A percentile compares a stretch with the other conserved stretches of the same genome.
These are phyloP conservation scores for Pichia occidentalis DNA, from an alignment of 805 yeast genomes.

Conservation along the genomic window DNA sequence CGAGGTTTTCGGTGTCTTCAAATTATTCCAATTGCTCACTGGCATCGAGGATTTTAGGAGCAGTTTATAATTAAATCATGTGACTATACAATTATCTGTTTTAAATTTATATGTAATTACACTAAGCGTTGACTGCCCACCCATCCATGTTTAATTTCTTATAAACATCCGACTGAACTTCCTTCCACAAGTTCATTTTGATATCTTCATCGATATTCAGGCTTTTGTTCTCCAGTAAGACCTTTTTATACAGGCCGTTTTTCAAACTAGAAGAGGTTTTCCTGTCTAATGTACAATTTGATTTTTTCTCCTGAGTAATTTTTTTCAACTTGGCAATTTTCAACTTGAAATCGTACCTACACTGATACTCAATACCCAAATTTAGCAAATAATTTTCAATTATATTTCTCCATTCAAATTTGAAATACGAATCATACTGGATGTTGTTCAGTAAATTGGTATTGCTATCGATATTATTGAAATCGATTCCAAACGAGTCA, in stretches of 20 bases:
- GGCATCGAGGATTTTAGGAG: slow-evolving; percentile 11
- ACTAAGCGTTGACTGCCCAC: slow-evolving; percentile 1
- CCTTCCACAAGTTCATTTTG: slow-evolving; percentile 55
- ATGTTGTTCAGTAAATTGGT: slow-evolving; percentile 15
- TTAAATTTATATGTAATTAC: background rate
- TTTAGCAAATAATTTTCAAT: slow-evolving; percentile 63
- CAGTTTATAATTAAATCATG: slow-evolving; percentile 19
- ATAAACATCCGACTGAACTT: slow-evolving; percentile 55
- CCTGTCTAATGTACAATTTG: slow-evolving; percentile 3
- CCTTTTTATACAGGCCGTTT: slow-evolving; percentile 21
- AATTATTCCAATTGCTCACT: slow-evolving; percentile 23
- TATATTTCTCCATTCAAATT: slow-evolving; percentile 62
- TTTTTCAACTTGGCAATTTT: slow-evolving; percentile 43
- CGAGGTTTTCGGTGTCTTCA: slow-evolving; percentile 27
- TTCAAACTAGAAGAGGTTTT: slow-evolving; percentile 6
- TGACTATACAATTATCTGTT: slow-evolving; percentile 11
- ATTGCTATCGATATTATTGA: slow-evolving; percentile 17
- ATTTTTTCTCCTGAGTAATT: slow-evolving; percentile 19
- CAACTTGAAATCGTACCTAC: slow-evolving; percentile 56
- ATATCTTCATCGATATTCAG: slow-evolving; percentile 47
- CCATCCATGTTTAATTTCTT: slow-evolving; percentile 47
- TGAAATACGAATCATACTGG: slow-evolving; percentile 24
- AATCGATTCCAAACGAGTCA: slow-evolving; percentile 21
- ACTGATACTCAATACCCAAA: slow-evolving; percentile 64
- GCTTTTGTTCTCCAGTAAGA: slow-evolving; percentile 19